Evolutionary conservation across 805 yeast species (phyloP), one percentile per base, ranked within the genome.

Genomic region (Candida dendrica): DNA sequence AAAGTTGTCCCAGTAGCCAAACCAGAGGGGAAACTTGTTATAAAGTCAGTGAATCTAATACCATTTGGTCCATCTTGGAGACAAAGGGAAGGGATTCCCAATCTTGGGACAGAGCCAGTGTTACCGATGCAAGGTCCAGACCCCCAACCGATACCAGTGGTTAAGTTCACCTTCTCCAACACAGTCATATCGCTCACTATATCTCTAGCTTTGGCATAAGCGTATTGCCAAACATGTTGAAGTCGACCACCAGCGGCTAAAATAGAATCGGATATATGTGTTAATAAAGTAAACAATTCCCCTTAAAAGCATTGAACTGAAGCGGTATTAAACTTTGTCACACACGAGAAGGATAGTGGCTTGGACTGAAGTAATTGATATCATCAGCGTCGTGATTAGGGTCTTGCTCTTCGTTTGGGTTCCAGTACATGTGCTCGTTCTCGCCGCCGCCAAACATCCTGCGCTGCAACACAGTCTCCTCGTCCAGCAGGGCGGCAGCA

Each of bases 1-100:
- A 76, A 79, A 7, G 84, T 74, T 13, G 81, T 61, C 1, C 77
- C 84, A 4, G 76, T 60, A 7, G 83, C 79, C 31, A 78, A 50
- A 1, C 81, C 84, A 2, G 79, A 70, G 1, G 84, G 83, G 44
- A 72, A 79, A 31, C 69, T 67, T 1, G 82, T 73, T 24, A 70
- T 72, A 49, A 71, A 71, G 51, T 78, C 84, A 6, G 83, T 71
- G 41, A 66, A 68, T 43, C 81, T 61, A 16, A 78, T 75, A 9
- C 84, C 84, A 46, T 72, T 69, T 6, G 82, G 81, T 4, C 81
- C 82, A 59, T 79, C 83, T 49, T 78, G 83, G 24, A 77, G 63
- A 49, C 84, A 79, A 13, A 79, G 55, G 9, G 73, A 66, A 3
- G 77, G 75, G 40, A 77, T 72, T 7, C 73, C 75, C 22, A 77